Conservation (phyloP, 176 grass and related monocot genomes). For the Oropetium thomaeum region DNA sequence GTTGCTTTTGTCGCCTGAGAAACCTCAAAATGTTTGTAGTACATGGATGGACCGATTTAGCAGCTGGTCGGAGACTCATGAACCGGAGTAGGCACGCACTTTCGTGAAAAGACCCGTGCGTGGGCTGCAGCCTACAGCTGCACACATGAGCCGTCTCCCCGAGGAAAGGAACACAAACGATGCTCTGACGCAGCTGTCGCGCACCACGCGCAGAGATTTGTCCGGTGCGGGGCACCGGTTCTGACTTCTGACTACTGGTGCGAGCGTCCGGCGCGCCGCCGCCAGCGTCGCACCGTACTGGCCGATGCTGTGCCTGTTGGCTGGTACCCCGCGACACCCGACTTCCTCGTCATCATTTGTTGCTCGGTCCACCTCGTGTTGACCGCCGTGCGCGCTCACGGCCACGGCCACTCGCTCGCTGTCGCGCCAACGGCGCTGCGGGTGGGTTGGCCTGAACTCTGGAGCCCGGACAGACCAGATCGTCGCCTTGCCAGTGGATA, state of each 20-base stretch:
- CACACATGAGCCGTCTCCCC: background rate
- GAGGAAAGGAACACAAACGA: background rate
- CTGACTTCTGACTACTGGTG: too few species aligned
- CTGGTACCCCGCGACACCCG: background rate
- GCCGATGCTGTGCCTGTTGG: constrained; percentile 8
- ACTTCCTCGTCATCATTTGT: background rate
- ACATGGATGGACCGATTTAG: background rate
- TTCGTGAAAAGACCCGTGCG: background rate
- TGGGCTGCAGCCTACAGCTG: background rate
- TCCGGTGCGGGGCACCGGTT: background rate
- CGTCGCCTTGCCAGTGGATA: background rate
- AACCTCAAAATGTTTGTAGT: background rate
- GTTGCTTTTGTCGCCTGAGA: background rate
- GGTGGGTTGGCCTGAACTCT: background rate
- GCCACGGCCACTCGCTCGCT: background rate
- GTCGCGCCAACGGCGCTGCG: background rate
- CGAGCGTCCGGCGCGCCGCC: background rate
- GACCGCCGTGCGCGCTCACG: constrained; percentile 5
- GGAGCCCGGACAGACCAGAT: background rate
- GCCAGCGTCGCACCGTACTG: too few species aligned
- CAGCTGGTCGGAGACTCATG: background rate
- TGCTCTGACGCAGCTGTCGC: background rate
- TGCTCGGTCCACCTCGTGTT: background rate
- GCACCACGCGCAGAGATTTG: background rate
- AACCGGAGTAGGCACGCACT: too few species aligned